Evolutionary conservation across 2,329 filamentous ascomycete genomes (phyloP).

Genomic region (Penicillium italicum): DNA sequence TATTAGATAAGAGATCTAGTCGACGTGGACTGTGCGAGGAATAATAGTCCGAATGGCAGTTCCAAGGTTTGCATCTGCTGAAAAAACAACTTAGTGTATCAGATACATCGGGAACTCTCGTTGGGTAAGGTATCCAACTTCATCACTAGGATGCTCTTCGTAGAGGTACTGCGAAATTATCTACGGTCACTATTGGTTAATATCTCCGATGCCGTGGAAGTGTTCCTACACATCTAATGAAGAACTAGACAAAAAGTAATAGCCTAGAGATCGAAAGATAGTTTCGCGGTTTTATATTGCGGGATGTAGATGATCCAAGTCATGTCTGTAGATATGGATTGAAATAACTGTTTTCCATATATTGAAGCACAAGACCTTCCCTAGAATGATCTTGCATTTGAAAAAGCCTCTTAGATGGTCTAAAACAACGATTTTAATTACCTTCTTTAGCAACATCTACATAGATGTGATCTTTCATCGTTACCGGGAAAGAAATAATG

Average conservation of each 20-base stretch:
- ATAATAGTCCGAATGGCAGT: slow-evolving; percentile 6
- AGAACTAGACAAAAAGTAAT: slow-evolving; percentile 28
- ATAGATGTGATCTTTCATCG: slow-evolving; percentile 10
- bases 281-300: slow-evolving; percentile 40
- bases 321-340: slow-evolving; percentile 14
- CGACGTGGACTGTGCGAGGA: slow-evolving; percentile 6
- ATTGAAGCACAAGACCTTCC: slow-evolving; percentile 15
- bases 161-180: too few species aligned
- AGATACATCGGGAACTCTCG: too few species aligned
- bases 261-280: slow-evolving; percentile 35
- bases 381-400: slow-evolving; percentile 13
- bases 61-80: not conserved
- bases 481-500: not conserved
- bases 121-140: too few species aligned
- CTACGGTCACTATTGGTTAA: too few species aligned
- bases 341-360: slow-evolving; percentile 15
- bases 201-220: too few species aligned
- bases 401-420: slow-evolving; percentile 11
- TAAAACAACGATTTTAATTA: slow-evolving; percentile 14
- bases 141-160: too few species aligned
- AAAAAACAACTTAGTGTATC: too few species aligned
- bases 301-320: slow-evolving; percentile 40
- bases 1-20: slow-evolving; percentile 14
- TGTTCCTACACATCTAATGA: slow-evolving; percentile 10
- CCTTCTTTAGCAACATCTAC: slow-evolving; percentile 18